Percentiles rank a stretch among this genome's conserved stretches.
These are phyloP conservation scores for Mycena vulgaris DNA, from an alignment of 768 basidiomycete genomes.

Conservation along the genomic window DNA sequence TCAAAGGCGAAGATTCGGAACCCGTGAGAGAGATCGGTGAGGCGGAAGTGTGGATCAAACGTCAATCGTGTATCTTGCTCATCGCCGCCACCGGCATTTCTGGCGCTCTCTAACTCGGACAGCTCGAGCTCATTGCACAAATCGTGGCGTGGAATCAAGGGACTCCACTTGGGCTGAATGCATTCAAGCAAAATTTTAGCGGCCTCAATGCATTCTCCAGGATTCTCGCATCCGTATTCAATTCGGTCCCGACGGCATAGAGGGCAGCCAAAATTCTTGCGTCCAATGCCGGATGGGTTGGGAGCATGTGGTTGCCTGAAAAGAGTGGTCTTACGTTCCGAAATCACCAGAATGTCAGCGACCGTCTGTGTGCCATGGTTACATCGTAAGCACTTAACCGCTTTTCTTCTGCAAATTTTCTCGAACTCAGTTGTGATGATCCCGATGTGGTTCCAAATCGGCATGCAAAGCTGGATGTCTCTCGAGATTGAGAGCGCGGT, in stretches of 20 bases:
- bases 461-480: no score
- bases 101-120: neutral
- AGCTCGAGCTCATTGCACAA: neutral
- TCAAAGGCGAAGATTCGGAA: constrained; percentile 21
- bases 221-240: neutral
- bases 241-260: neutral
- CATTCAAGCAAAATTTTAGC: neutral
- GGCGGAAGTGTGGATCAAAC: constrained; percentile 14
- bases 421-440: neutral
- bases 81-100: neutral
- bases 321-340: neutral
- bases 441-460: no score
- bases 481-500: neutral
- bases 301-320: neutral
- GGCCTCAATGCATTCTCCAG: constrained; percentile 8
- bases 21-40: constrained; percentile 10
- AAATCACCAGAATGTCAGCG: neutral
- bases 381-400: neutral
- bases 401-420: neutral
- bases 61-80: neutral
- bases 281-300: neutral
- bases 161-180: constrained; percentile 20
- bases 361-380: neutral
- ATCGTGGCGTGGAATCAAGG: neutral
- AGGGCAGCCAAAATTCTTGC: no score